Conservation (phyloP, 1,284 basidiomycete species). For the Wolfiporia cocos region DNA sequence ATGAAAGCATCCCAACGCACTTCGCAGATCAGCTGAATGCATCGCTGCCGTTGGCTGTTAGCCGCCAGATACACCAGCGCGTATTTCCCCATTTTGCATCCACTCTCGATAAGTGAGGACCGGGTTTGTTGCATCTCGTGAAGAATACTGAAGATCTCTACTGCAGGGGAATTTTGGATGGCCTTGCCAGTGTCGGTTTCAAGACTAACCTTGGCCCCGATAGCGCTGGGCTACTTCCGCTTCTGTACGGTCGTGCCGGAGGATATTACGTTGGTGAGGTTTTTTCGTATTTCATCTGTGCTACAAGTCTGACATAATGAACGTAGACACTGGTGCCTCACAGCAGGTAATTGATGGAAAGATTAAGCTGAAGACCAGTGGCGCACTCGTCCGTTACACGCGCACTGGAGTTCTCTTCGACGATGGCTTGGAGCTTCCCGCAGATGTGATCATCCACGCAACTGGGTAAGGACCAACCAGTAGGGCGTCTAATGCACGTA, state of each 20-base stretch:
- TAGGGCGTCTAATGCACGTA: no score
- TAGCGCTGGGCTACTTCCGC: slow-evolving; percentile 29
- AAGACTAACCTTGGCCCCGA: slow-evolving; percentile 34
- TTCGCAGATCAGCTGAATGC: background rate
- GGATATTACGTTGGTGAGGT: slow-evolving; percentile 37
- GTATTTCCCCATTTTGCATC: background rate
- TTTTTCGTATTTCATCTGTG: background rate
- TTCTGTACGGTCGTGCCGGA: slow-evolving; percentile 30
- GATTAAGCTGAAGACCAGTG: slow-evolving; percentile 15
- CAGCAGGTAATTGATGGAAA: slow-evolving; percentile 14
- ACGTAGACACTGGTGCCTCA: slow-evolving; percentile 9
- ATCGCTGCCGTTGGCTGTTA: background rate
- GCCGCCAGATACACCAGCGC: background rate
- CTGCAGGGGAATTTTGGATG: slow-evolving; percentile 30
- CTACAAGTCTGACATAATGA: background rate
- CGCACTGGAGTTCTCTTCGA: slow-evolving; percentile 16
- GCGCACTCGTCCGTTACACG: slow-evolving; percentile 11
- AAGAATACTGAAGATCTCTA: background rate
- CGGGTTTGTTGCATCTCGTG: background rate
- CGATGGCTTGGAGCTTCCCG: slow-evolving; percentile 19
- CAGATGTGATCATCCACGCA: slow-evolving; percentile 24
- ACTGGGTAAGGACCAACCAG: no score
- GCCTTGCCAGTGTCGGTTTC: slow-evolving; percentile 39
- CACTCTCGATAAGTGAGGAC: background rate
- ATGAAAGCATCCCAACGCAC: background rate